Evolutionary conservation across 1,139 yeast genomes (phyloP), one percentile per base, ranked within the genome.

Genomic region (Geotrichum aggregatum): DNA sequence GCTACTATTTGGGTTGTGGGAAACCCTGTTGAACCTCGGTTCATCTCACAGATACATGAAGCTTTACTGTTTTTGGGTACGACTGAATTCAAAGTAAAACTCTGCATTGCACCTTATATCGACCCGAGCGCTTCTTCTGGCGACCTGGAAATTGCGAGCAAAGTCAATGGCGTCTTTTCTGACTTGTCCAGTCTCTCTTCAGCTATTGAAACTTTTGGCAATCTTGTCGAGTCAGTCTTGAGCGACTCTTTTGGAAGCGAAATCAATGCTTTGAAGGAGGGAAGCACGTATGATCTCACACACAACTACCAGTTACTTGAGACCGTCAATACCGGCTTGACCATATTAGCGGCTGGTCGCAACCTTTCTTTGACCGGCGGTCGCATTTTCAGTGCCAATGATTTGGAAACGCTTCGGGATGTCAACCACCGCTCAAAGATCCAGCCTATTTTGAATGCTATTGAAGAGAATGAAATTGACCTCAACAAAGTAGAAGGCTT

Each of bases 1-100:
- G 56, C 60, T 0, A 72, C 83, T 0, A 58, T 81, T 14, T 81
- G 86, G 76, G 58, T 84, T 11, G 67, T 80, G 50, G 89, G 87
- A 13, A 79, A 82, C 60, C 73, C 82, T 50, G 68, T 71, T 14
- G 62, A 72, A 2, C 47, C 57, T 1, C 55, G 60, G 1, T 66
- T 76, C 14, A 52, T 75, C 16, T 59, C 66, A 1, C 88, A 83
- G 61, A 63, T 82, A 11, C 54, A 66, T 10, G 71, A 70, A 31
- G 60, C 73, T 1, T 61, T 81, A 50, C 58, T 61, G 19, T 64
- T 62, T 47, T 49, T 61, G 1, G 54, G 58, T 45, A 47, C 57
- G 47, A 44, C 57, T 35, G 48, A 52, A 31, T 28, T 55, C 0
- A 64, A 70, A 28, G 50, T 76, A 10, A 80, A 73, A 57, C 55